Base-by-base conservation (phyloP, 768 basidiomycete genomes). In the Leucocoprinus sp. region DNA sequence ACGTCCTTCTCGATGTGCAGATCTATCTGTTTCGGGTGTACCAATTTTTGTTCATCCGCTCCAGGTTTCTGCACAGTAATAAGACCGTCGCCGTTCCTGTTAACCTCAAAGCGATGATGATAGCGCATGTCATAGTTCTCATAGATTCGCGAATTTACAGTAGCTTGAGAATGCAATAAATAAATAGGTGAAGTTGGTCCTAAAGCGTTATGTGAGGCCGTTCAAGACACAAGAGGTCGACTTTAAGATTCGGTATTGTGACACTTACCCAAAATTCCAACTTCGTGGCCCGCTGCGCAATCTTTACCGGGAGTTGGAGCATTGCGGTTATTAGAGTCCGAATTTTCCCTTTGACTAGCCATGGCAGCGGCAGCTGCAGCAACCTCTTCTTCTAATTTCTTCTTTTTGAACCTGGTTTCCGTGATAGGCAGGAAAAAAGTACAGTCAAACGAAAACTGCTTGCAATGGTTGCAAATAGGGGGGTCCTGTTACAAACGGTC, bases 381-480 rank as follows among this genome's bases (percentile, higher is more conserved):
- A 2, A 68, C 64, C 42, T 85, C 85, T 55, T 88, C 82, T 56
- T 92, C 86, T 35, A 81, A 48, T 54, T 86, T 84, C 68, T 92
- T 92, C 71, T 96, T 96, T 69, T 97, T 97, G 75, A 97, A 99
- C 15, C 96, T 83, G 0, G 96, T 99, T 64, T 98, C 96, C 8
- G 95, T 91, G 55, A 99, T 99, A 31, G 96, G 96, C 9, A 98
- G 79, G 71, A 96, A 95, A 67, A 93, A 96, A 4, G 93, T 96
- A 62, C 95, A 96, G 52, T 95, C 91, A 54, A 93, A 89, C 35
- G 78, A 76, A 56, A 92, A 91, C 59, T 92, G 89, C 58, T 90
- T 88, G 75, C 95, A 98, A 62, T 97, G 93, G 55, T 92, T 86
- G 59, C 93, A 97, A 39, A 86, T 58, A 14, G 86, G 81, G 0